Conservation (phyloP, 352 stramenopile genomes). For the Globisporangium lucens region DNA sequence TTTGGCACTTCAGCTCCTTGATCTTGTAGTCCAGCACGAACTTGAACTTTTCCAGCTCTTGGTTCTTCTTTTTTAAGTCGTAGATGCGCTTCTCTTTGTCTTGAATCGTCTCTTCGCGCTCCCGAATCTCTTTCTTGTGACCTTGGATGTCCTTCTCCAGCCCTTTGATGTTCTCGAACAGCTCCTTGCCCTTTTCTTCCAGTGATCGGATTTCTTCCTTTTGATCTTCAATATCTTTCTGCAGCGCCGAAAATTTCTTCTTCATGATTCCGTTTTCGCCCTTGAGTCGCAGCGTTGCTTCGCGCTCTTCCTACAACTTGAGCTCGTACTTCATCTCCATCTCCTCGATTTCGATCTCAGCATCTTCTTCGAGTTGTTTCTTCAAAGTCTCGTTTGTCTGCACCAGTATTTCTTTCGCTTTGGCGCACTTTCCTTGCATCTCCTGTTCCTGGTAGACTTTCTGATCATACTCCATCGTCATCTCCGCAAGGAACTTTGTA, state of each 20-base stretch:
- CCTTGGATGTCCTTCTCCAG: slow-evolving; percentile 93
- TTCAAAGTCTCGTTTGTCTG: slow-evolving; percentile 90
- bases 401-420: slow-evolving; percentile 67
- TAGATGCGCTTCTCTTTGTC: slow-evolving; percentile 97
- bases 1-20: slow-evolving; percentile 95
- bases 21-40: slow-evolving; percentile 98
- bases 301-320: slow-evolving; percentile 86
- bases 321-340: slow-evolving; percentile 90
- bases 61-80: slow-evolving; percentile 97
- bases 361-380: slow-evolving; percentile 92
- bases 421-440: slow-evolving; percentile 57
- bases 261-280: slow-evolving; percentile 96
- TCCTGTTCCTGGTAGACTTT: slow-evolving; percentile 88
- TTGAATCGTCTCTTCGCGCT: slow-evolving; percentile 93
- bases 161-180: slow-evolving; percentile 89
- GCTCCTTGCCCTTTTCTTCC: slow-evolving; percentile 91
- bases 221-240: slow-evolving; percentile 95
- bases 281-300: slow-evolving; percentile 92
- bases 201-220: slow-evolving; percentile 91
- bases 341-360: slow-evolving; percentile 92
- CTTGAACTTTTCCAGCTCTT: slow-evolving; percentile 97
- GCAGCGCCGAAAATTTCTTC: slow-evolving; percentile 93
- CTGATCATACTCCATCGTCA: slow-evolving; percentile 91
- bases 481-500: slow-evolving; percentile 86
- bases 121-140: slow-evolving; percentile 92